Evolutionary conservation across 2,329 filamentous ascomycete species (phyloP), one percentile per base, ranked within the genome.

Genomic region (Fusarium sambucinum): DNA sequence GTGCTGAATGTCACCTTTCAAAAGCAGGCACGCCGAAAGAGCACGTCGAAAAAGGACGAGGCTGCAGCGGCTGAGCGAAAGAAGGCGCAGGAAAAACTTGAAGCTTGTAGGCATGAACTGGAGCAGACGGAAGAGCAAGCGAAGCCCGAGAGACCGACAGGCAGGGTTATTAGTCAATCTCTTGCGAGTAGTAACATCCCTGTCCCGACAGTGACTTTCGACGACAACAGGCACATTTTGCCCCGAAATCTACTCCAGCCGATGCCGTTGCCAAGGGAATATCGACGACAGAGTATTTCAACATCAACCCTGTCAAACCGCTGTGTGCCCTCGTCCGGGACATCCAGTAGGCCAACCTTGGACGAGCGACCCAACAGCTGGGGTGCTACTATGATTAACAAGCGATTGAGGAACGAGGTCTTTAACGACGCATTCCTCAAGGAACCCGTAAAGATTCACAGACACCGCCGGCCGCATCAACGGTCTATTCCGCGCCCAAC

Each of bases 1-100:
- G 96, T 99, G 41, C 82, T 99, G 51, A 98, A 97, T 78, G 95
- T 97, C 21, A 97, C 94, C 0, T 97, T 97, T 77, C 93, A 94
- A 51, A 97, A 96, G 77, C 89, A 90, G 59, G 84, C 88, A 3
- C 92, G 93, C 56, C 89, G 87, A 48, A 89, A 84, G 74, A 88
- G 86, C 33, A 83, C 80, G 1, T 78, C 82, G 54, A 87, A 81
- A 67, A 85, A 81, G 60, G 87, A 87, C 9, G 83, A 85, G 13
- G 73, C 73, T 14, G 74, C 75, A 1, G 70, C 73, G 23, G 77
- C 58, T 4, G 82, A 80, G 55, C 78, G 77, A 37, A 81, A 76
- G 59, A 79, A 75, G 72, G 66, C 75, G 8, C 77, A 79, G 61
- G 74, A 76, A 13, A 73, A 74, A n/a, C 66, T 63, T 10, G 63